A percentile compares a stretch with the other conserved stretches of the same genome.
Evolutionary conservation across 495 filamentous ascomycete species (phyloP).

Genomic region (Daldinia grandis): DNA sequence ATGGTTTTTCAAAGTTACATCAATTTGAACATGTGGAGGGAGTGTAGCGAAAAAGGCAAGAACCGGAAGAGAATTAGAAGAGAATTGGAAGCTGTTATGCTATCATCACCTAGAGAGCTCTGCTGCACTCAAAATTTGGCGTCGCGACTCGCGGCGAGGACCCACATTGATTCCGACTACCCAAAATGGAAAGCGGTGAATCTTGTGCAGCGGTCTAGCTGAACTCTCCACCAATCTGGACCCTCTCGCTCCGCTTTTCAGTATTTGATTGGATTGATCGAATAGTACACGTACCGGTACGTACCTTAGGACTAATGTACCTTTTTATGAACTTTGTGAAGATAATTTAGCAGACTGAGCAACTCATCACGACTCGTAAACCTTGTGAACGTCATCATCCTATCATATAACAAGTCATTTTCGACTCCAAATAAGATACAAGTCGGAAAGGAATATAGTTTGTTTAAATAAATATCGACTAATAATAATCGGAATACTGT

Average conservation of each 20-base stretch:
- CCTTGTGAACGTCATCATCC: neutral
- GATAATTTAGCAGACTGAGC: slow-evolving; percentile 9
- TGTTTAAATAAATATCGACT: neutral
- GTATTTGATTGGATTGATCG: neutral
- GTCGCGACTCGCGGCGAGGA: slow-evolving; percentile 34
- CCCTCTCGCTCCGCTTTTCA: neutral
- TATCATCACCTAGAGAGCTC: slow-evolving; percentile 21
- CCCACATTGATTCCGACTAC: slow-evolving; percentile 30
- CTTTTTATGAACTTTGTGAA: neutral
- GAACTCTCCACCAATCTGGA: slow-evolving; percentile 20
- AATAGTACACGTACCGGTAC: slow-evolving; percentile 16
- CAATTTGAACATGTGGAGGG: slow-evolving; percentile 15
- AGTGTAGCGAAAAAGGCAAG: slow-evolving; percentile 25
- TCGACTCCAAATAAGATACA: neutral
- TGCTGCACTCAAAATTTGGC: slow-evolving; percentile 24
- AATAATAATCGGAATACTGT: neutral
- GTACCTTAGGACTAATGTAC: neutral
- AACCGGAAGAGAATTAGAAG: neutral
- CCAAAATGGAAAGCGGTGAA: slow-evolving; percentile 33
- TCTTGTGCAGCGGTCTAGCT: slow-evolving; percentile 15
- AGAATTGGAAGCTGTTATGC: slow-evolving; percentile 13
- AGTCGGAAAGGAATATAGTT: neutral
- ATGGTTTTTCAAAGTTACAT: slow-evolving; percentile 20
- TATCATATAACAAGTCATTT: neutral
- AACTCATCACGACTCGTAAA: slow-evolving; percentile 15